phyloP scores from a whole-genome alignment of 306 rosid species.

The Prunus padus region DNA sequence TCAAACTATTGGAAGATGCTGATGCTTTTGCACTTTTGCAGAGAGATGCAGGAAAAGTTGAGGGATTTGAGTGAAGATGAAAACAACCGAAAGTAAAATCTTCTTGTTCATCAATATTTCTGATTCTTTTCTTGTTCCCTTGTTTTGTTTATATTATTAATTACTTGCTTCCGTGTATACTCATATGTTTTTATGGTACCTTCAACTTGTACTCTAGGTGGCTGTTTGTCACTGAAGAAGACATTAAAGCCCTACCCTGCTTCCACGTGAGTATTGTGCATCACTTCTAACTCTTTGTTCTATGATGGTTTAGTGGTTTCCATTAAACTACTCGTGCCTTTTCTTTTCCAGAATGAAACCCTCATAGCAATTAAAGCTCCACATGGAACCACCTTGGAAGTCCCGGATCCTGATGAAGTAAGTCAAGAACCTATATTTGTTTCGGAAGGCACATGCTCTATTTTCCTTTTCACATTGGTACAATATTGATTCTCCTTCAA shows the following conservation, averaged over 20 bases:
- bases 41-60: slow-evolving; percentile 86
- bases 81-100: slow-evolving; percentile 66
- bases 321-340: slow-evolving; percentile 26
- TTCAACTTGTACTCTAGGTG: slow-evolving; percentile 42
- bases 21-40: slow-evolving; percentile 40
- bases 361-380: slow-evolving; percentile 97
- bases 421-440: slow-evolving; percentile 38
- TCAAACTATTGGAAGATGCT: slow-evolving; percentile 24
- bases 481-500: slow-evolving; percentile 34
- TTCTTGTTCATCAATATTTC: slow-evolving; percentile 16
- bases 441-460: slow-evolving; percentile 21
- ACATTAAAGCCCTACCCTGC: slow-evolving; percentile 82
- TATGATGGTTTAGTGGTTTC: slow-evolving; percentile 16
- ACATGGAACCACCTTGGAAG: slow-evolving; percentile 98
- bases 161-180: slow-evolving; percentile 1
- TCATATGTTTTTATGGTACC: neutral
- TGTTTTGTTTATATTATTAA: neutral
- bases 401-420: slow-evolving; percentile 99
- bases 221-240: slow-evolving; percentile 93
- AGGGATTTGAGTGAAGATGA: slow-evolving; percentile 83
- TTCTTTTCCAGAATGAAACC: slow-evolving; percentile 79
- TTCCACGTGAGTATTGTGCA: slow-evolving; percentile 56
- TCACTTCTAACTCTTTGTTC: slow-evolving; percentile 24
- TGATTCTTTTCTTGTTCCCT: slow-evolving; percentile 16
- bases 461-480: slow-evolving; percentile 29